Conservation (phyloP, 1,284 basidiomycete species). For the Apiotrichum mycotoxinovorans region DNA sequence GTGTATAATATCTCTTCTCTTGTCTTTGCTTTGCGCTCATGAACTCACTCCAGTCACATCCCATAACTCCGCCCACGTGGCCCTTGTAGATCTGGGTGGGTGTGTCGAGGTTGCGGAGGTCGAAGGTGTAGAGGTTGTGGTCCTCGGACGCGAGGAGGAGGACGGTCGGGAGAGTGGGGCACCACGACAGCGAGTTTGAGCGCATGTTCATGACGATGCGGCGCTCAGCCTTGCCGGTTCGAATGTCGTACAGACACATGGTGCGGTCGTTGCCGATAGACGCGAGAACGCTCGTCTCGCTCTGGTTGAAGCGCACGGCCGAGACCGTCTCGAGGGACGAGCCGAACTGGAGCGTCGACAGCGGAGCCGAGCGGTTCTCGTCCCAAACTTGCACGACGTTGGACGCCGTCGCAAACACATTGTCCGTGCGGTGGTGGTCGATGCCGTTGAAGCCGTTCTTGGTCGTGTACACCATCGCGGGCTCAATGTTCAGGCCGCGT, state of each 20-base stretch:
- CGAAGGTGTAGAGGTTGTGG: conserved; percentile 97
- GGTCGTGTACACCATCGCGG: conserved; percentile 70
- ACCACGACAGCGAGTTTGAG: conserved; percentile 88
- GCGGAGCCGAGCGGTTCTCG: conserved; percentile 75
- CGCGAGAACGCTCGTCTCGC: conserved; percentile 88
- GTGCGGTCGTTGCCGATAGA: conserved; percentile 91
- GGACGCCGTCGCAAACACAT: conserved; percentile 89
- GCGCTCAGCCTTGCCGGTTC: conserved; percentile 90
- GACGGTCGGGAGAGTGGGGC: conserved; percentile 87
- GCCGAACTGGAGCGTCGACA: conserved; percentile 78
- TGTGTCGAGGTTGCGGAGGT: conserved; percentile 76
- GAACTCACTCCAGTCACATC: conserved; percentile 73
- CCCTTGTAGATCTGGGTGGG: conserved; percentile 96
- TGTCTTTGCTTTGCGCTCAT: conserved; percentile 14
- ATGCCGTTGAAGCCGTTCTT: conserved; percentile 89
- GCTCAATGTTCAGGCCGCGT: conserved; percentile 50
- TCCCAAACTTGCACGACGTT: conserved; percentile 97
- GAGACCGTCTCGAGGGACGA: conserved; percentile 81
- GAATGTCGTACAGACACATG: conserved; percentile 92
- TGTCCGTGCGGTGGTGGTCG: conserved; percentile 84
- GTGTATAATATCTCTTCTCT: conserved; percentile 20
- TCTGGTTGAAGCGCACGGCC: conserved; percentile 85
- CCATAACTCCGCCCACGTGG: conserved; percentile 93
- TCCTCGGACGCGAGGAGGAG: conserved; percentile 93
- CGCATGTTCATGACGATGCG: conserved; percentile 87